Percentiles rank a stretch among this genome's conserved stretches.
Evolutionary conservation across 768 basidiomycete species (phyloP).

Genomic region (Lactifluus hygrophoroides): DNA sequence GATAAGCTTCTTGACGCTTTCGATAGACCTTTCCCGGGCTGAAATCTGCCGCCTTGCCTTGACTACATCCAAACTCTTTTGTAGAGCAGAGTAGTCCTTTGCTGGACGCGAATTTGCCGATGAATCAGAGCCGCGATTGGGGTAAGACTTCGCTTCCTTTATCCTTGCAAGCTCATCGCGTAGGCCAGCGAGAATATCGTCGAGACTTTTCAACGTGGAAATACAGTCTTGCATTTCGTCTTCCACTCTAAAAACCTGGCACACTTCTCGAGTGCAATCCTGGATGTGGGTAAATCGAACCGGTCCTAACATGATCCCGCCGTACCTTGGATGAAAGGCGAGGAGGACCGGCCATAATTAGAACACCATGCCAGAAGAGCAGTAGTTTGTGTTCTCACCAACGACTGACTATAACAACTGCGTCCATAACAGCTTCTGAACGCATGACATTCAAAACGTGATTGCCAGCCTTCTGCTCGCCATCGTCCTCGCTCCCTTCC

Average conservation of each 20-base stretch:
- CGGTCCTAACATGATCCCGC: constrained; percentile 73
- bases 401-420: constrained; percentile 69
- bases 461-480: constrained; percentile 63
- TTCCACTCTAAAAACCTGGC: constrained; percentile 52
- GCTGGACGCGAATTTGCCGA: not conserved
- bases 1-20: constrained; percentile 48
- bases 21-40: constrained; percentile 62
- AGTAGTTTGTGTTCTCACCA: constrained; percentile 39
- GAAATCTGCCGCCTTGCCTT: constrained; percentile 61
- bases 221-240: constrained; percentile 63
- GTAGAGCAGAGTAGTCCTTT: constrained; percentile 40
- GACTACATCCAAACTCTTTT: constrained; percentile 39
- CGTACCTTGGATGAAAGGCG: constrained; percentile 44
- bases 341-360: not conserved
- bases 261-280: constrained; percentile 66
- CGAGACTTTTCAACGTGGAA: constrained; percentile 47
- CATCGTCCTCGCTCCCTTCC: constrained; percentile 64
- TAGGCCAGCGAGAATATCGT: constrained; percentile 49
- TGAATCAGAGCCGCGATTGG: not conserved
- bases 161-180: constrained; percentile 39
- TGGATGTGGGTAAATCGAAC: constrained; percentile 70
- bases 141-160: not conserved
- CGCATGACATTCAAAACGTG: constrained; percentile 61
- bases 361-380: not conserved
- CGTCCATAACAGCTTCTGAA: constrained; percentile 61